phyloP scores from a whole-genome alignment of 805 yeast species.

The Cyberlindnera mycetangii region DNA sequence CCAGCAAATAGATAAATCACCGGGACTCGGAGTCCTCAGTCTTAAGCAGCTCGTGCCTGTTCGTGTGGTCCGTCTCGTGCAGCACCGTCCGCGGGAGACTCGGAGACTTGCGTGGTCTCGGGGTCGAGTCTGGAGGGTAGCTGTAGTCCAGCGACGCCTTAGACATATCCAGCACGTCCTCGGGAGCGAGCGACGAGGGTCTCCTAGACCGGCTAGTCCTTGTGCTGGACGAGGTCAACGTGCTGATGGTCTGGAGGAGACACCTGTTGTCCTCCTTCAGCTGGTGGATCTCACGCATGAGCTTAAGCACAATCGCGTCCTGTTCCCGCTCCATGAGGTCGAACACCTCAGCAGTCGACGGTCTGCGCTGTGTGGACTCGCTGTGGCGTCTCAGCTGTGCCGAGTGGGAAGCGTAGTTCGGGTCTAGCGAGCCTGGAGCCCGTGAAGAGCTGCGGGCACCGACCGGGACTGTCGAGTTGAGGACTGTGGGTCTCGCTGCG shows the following conservation, averaged over 20 bases:
- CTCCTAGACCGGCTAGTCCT: constrained; percentile 12
- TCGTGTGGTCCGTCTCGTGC: background rate
- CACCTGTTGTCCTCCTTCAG: constrained; percentile 52
- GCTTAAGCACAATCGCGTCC: constrained; percentile 65
- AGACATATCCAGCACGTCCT: constrained; percentile 8
- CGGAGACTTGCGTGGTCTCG: background rate
- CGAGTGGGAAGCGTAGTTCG: constrained; percentile 7
- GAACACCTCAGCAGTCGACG: constrained; percentile 46
- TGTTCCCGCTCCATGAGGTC: constrained; percentile 71
- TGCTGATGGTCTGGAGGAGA: constrained; percentile 29
- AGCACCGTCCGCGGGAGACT: background rate
- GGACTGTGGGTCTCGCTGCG: constrained; percentile 11
- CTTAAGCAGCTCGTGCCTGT: background rate
- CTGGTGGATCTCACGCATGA: constrained; percentile 57
- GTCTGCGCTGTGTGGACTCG: constrained; percentile 20
- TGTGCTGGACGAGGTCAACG: constrained; percentile 14
- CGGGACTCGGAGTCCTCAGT: background rate
- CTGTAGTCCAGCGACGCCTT: background rate
- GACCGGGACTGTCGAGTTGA: constrained; percentile 9
- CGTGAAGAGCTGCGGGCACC: constrained; percentile 23
- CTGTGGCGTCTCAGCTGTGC: constrained; percentile 21
- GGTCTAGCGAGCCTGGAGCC: constrained; percentile 21
- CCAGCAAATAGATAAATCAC: too few species aligned
- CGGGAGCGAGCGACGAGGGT: constrained; percentile 7
- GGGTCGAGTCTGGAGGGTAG: background rate